Conservation (phyloP, 2,329 filamentous ascomycete species). For the Arachnomyces sp. region DNA sequence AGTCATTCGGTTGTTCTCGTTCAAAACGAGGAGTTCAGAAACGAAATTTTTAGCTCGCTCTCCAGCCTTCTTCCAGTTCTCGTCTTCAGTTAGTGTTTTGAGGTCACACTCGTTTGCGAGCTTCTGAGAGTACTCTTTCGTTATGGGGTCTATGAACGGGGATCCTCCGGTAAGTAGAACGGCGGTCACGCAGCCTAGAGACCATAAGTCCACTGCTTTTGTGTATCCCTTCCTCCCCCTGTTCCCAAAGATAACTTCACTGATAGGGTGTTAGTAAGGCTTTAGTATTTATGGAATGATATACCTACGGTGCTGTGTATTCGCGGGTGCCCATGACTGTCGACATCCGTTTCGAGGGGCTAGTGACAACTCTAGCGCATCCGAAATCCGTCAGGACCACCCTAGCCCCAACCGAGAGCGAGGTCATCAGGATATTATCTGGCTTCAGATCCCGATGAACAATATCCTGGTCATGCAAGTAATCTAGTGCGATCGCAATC, state of each 20-base stretch:
- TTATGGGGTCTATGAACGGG: constrained; percentile 35
- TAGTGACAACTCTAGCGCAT: constrained; percentile 36
- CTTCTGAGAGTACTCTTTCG: constrained; percentile 20
- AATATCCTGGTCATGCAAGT: constrained; percentile 47
- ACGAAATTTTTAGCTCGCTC: constrained; percentile 46
- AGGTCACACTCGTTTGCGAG: constrained; percentile 36
- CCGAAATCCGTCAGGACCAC: constrained; percentile 56
- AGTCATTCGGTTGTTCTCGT: constrained; percentile 44
- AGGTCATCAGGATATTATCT: constrained; percentile 55
- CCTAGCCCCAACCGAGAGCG: constrained; percentile 41
- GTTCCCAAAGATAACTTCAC: constrained; percentile 20
- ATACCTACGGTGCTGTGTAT: constrained; percentile 51
- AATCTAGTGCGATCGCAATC: constrained; percentile 49
- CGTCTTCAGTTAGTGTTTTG: constrained; percentile 34
- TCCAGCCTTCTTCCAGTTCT: constrained; percentile 36
- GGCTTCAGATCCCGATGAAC: constrained; percentile 57
- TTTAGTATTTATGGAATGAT: neutral
- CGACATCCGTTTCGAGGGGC: constrained; percentile 39
- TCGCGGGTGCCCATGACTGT: constrained; percentile 48
- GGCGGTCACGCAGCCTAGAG: constrained; percentile 48
- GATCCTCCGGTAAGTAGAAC: constrained; percentile 44
- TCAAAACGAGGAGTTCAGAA: constrained; percentile 40
- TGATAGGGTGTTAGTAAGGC: constrained; percentile 9
- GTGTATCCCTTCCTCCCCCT: constrained; percentile 40
- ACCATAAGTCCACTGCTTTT: constrained; percentile 54